Evolutionary conservation across 345 rosid species (phyloP).

Genomic region (Salix suchowensis): DNA sequence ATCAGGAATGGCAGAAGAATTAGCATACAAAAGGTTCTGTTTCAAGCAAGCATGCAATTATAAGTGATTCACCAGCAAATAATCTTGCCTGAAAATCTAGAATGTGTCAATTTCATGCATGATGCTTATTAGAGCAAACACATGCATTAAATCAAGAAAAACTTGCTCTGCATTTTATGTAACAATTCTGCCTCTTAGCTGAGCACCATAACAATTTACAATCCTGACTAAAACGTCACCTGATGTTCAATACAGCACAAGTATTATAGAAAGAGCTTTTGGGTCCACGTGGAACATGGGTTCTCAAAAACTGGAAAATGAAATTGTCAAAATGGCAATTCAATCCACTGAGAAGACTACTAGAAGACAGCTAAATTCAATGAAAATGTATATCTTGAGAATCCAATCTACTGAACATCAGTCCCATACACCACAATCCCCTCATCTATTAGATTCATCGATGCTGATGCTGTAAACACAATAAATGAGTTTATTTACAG

Average conservation of each 20-base stretch:
- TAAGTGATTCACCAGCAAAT: not conserved
- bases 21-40: not conserved
- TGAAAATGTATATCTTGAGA: not conserved
- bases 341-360: not conserved
- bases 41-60: not conserved
- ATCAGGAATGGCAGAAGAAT: not conserved
- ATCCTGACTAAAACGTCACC: not conserved
- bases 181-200: not conserved
- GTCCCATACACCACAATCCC: not conserved
- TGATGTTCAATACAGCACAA: not conserved
- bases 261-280: not conserved
- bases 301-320: not conserved
- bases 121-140: not conserved
- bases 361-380: not conserved
- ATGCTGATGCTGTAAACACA: not conserved
- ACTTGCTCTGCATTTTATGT: not conserved
- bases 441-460: not conserved
- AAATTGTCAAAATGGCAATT: not conserved
- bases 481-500: not conserved
- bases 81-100: not conserved
- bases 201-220: not conserved
- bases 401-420: not conserved
- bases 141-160: not conserved
- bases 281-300: not conserved
- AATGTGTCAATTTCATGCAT: not conserved